These are phyloP conservation scores for Pseudocercospora vitis DNA, from an alignment of 2,329 filamentous ascomycete genomes.

Conservation along the genomic window DNA sequence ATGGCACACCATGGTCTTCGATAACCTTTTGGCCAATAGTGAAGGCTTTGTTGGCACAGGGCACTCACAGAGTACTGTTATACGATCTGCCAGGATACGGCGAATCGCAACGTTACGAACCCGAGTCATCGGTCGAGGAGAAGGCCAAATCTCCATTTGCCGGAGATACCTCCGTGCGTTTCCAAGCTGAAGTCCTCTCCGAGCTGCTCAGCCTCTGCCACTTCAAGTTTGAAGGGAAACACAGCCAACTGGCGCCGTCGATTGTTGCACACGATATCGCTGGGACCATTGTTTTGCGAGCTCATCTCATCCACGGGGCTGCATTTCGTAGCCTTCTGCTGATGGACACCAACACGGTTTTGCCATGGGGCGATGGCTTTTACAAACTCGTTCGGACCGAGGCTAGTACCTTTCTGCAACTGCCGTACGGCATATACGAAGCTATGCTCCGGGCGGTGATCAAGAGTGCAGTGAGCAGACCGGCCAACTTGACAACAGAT, in stretches of 20 bases:
- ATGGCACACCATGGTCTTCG: slow-evolving; percentile 53
- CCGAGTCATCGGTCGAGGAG: slow-evolving; percentile 25
- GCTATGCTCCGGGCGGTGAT: slow-evolving; percentile 45
- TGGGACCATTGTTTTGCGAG: slow-evolving; percentile 45
- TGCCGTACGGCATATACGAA: slow-evolving; percentile 39
- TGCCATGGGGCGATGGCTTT: slow-evolving; percentile 47
- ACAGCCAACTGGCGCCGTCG: slow-evolving; percentile 32
- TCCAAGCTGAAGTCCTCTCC: slow-evolving; percentile 43
- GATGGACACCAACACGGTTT: slow-evolving; percentile 47
- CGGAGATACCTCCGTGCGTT: slow-evolving; percentile 41
- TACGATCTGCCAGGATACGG: slow-evolving; percentile 52
- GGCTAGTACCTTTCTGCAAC: slow-evolving; percentile 33
- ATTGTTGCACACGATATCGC: slow-evolving; percentile 50
- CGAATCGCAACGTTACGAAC: slow-evolving; percentile 34
- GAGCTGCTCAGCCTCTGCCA: slow-evolving; percentile 43
- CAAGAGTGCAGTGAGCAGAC: slow-evolving; percentile 39
- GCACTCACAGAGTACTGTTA: slow-evolving; percentile 43
- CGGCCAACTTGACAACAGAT: slow-evolving; percentile 26
- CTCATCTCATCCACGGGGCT: slow-evolving; percentile 41
- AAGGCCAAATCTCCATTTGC: slow-evolving; percentile 21
- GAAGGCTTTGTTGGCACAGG: slow-evolving; percentile 36
- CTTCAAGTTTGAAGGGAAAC: slow-evolving; percentile 33
- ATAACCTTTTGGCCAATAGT: slow-evolving; percentile 43
- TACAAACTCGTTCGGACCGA: slow-evolving; percentile 43
- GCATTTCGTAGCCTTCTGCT: slow-evolving; percentile 45